phyloP scores from a whole-genome alignment of 1,139 yeast species.

The Geotrichum restrictum region DNA sequence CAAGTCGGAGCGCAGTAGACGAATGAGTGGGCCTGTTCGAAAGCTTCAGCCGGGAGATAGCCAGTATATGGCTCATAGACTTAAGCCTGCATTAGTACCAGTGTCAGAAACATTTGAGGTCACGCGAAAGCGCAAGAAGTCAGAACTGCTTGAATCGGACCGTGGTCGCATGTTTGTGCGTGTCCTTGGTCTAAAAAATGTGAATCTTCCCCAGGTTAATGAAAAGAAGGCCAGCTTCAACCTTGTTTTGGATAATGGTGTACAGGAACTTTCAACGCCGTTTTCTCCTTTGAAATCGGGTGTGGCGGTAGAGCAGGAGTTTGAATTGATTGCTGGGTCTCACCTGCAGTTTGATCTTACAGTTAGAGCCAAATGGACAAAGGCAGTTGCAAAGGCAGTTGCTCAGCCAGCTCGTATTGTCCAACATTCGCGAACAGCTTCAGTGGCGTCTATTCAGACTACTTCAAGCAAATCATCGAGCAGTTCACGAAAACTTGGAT shows the following conservation, averaged over 20 bases:
- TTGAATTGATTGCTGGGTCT: slow-evolving; percentile 70
- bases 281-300: slow-evolving; percentile 47
- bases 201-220: slow-evolving; percentile 52
- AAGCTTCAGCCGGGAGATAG: slow-evolving; percentile 14
- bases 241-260: slow-evolving; percentile 80
- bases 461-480: slow-evolving; percentile 9
- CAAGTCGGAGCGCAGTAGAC: slow-evolving; percentile 20
- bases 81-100: slow-evolving; percentile 14
- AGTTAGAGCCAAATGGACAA: slow-evolving; percentile 56
- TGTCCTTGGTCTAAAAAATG: slow-evolving; percentile 54
- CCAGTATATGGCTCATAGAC: slow-evolving; percentile 12
- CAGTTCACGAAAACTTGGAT: slow-evolving; percentile 3
- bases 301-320: slow-evolving; percentile 68
- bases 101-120: slow-evolving; percentile 23
- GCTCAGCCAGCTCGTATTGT: neutral
- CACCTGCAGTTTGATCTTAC: slow-evolving; percentile 69
- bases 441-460: slow-evolving; percentile 4
- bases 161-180: slow-evolving; percentile 71
- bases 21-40: slow-evolving; percentile 31
- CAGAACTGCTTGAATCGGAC: slow-evolving; percentile 39
- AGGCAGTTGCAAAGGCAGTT: neutral
- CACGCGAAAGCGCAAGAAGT: slow-evolving; percentile 14
- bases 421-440: neutral
- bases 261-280: slow-evolving; percentile 78
- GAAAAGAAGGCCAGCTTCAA: slow-evolving; percentile 61